Conservation (phyloP, 306 rosid species). For the Glycine tomentella region DNA sequence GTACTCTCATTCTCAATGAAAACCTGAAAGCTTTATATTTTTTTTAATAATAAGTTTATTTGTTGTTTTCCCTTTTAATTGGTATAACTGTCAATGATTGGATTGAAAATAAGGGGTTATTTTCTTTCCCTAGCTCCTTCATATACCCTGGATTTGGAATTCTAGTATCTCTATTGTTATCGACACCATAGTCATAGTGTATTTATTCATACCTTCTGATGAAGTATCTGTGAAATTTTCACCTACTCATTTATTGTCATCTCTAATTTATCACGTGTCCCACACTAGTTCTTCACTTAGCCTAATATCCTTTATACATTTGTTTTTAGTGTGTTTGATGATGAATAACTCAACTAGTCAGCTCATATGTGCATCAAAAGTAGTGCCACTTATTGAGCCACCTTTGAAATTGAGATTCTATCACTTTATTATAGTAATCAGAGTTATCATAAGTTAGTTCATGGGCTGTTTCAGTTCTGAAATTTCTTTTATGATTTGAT, state of each 20-base stretch:
- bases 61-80: not conserved
- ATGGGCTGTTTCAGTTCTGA: not conserved
- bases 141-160: constrained; percentile 6
- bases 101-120: not conserved
- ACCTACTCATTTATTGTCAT: not conserved
- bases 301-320: not conserved
- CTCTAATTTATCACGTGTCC: not conserved
- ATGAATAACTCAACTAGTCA: not conserved
- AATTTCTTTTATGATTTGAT: not conserved
- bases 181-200: not conserved
- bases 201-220: not conserved
- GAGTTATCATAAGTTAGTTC: constrained; percentile 11
- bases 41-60: not conserved
- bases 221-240: not conserved
- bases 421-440: constrained; percentile 13
- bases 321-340: not conserved
- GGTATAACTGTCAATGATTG: not conserved
- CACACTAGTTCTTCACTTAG: not conserved
- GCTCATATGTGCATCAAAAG: not conserved
- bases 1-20: not conserved
- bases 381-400: not conserved
- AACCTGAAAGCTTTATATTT: not conserved
- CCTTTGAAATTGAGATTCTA: constrained; percentile 5
- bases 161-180: too few species aligned
- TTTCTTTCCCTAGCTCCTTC: constrained; percentile 5